Evolutionary conservation across 129 eudicot genomes (phyloP), one percentile per base, ranked within the genome.

Genomic region (Chrysanthemum lavandulifolium): DNA sequence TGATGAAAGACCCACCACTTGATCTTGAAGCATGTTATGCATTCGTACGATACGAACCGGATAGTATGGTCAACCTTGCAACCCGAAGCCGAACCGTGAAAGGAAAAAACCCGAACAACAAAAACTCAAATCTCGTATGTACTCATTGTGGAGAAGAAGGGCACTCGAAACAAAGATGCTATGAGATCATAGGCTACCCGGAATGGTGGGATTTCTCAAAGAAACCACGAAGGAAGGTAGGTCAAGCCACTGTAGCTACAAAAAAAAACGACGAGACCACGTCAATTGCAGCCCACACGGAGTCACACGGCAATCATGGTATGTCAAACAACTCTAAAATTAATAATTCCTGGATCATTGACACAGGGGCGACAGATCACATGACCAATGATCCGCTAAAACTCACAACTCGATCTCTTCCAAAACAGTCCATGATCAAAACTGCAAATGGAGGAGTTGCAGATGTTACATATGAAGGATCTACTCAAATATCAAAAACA

Each of bases 191-290:
- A 10, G 52, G 56, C 31, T 67, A 67, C 36, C 71, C 71, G 27
- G n/a, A 67, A 6, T 67, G 71, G 71, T 67, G 71, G 71, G 71
- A 15, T 67, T 67, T 67, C 31, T 43, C 71, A 16, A 67, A 67
- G 40, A 67, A 67, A 67, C 72, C 72, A 47, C 72, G 72, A 67
- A 21, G 45, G 45, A 48, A 67, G 18, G 40, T 48, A 10, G n/a
- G 72, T 49, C 72, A 67, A 48, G 72, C 59, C 19, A 10, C 58
- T 11, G 43, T 49, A 14, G 57, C 72, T 0, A 10, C 57, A n/a
- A 4, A 12, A 60, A 49, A 25, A n/a, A 66, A 66, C 11, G 72
- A 48, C 7, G 40, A 67, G 18, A 14, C 72, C 55, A 12, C 72
- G 1, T 67, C 72, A 3, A 2, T 12, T 21, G 72, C 72, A n/a